Conservation (phyloP, 2,329 filamentous ascomycete species). For the Hypoxylon sp. region DNA sequence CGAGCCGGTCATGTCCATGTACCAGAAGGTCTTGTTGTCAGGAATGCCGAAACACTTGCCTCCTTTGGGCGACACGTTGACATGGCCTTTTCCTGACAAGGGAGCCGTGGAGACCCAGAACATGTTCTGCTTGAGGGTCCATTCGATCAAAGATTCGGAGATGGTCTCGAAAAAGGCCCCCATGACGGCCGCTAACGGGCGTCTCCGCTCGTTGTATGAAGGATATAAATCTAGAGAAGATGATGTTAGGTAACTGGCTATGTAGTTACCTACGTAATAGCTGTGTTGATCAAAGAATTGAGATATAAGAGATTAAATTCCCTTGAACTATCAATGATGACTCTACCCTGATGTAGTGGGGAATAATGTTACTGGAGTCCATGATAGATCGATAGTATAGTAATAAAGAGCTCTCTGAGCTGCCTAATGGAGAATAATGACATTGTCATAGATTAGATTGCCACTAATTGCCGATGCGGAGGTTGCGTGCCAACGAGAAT, state of each 20-base stretch:
- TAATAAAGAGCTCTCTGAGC: neutral
- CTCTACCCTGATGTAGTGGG: neutral
- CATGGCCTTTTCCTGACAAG: constrained; percentile 67
- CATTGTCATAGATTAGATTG: neutral
- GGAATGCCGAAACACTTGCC: constrained; percentile 56
- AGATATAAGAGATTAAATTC: neutral
- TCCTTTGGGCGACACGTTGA: constrained; percentile 82
- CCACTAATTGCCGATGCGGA: constrained; percentile 25
- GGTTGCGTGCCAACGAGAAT: constrained; percentile 1
- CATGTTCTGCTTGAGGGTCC: constrained; percentile 73
- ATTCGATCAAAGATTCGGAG: constrained; percentile 59
- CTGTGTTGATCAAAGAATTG: neutral
- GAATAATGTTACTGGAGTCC: no score
- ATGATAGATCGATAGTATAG: no score
- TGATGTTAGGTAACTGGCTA: no score
- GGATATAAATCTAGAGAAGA: neutral
- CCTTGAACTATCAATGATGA: neutral
- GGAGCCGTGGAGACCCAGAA: constrained; percentile 82
- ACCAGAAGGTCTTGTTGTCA: constrained; percentile 53
- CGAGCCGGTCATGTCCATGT: constrained; percentile 78
- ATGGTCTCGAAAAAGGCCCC: constrained; percentile 45
- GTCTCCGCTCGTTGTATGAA: neutral
- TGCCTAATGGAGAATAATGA: constrained; percentile 13
- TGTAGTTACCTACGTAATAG: no score
- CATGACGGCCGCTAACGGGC: constrained; percentile 39